Conservation (phyloP, 208 protist genomes). For the Leishmania amazonensis region DNA sequence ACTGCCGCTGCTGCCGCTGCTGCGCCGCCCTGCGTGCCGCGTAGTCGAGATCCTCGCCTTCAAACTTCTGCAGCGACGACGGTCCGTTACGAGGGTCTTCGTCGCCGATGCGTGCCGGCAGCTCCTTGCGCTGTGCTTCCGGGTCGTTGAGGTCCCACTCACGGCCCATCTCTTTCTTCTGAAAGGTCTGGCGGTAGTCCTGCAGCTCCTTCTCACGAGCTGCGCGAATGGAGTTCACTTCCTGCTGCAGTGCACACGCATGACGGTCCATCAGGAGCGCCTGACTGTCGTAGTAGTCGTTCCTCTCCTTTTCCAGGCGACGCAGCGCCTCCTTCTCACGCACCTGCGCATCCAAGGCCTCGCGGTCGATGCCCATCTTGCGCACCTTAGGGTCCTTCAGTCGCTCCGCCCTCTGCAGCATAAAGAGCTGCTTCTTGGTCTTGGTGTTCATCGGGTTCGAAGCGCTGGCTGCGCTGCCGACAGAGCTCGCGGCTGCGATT, state of each 20-base stretch:
- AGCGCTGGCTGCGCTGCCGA: slow-evolving; percentile 4
- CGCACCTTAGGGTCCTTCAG: slow-evolving; percentile 91
- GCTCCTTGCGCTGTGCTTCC: slow-evolving; percentile 69
- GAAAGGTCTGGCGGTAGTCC: slow-evolving; percentile 87
- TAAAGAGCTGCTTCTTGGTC: slow-evolving; percentile 85
- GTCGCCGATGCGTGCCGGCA: slow-evolving; percentile 88
- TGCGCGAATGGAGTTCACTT: slow-evolving; percentile 83
- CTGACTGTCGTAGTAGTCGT: slow-evolving; percentile 89
- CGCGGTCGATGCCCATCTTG: slow-evolving; percentile 92
- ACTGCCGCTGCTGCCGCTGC: slow-evolving; percentile 84
- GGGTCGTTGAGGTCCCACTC: slow-evolving; percentile 95
- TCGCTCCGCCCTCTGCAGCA: slow-evolving; percentile 88
- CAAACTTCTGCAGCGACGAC: slow-evolving; percentile 89
- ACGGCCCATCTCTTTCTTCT: slow-evolving; percentile 78
- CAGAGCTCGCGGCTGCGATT: not conserved
- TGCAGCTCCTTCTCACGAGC: slow-evolving; percentile 78
- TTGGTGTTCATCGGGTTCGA: slow-evolving; percentile 24
- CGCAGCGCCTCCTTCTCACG: slow-evolving; percentile 87
- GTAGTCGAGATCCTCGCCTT: slow-evolving; percentile 92
- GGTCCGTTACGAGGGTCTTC: slow-evolving; percentile 88
- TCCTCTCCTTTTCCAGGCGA: slow-evolving; percentile 82
- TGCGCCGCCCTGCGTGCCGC: slow-evolving; percentile 66
- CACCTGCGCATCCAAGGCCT: slow-evolving; percentile 91
- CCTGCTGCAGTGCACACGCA: slow-evolving; percentile 84
- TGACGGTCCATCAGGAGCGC: slow-evolving; percentile 90